phyloP scores from a whole-genome alignment of 23 red algal species.

The Chondrus crispus region DNA sequence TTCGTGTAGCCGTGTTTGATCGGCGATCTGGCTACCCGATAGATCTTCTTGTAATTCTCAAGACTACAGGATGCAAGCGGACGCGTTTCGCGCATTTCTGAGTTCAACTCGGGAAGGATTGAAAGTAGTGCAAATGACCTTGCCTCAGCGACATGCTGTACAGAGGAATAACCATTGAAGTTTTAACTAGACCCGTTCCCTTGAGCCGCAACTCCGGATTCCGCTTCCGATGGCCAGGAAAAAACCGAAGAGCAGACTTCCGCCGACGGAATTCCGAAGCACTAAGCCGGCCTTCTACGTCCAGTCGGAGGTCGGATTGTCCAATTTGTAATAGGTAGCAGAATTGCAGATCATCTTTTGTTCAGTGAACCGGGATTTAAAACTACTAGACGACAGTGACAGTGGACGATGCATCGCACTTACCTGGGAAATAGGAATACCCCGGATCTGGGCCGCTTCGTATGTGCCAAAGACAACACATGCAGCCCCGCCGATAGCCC shows the following conservation, averaged over 20 bases:
- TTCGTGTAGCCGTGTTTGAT: too few relatives aligned
- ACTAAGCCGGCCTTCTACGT: slow-evolving; percentile 83
- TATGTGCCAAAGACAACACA: slow-evolving; percentile 66
- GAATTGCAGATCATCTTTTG: background rate
- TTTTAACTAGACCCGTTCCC: slow-evolving; percentile 43
- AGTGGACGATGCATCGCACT: background rate
- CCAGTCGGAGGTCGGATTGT: background rate
- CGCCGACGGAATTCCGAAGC: slow-evolving; percentile 81
- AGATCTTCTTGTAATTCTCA: too few relatives aligned
- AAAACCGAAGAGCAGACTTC: slow-evolving; percentile 88
- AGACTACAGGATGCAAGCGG: too few relatives aligned
- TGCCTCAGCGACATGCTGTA: too few relatives aligned
- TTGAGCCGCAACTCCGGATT: slow-evolving; percentile 77
- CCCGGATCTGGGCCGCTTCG: slow-evolving; percentile 48
- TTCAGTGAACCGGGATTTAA: too few relatives aligned
- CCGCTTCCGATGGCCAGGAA: slow-evolving; percentile 96
- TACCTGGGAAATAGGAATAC: slow-evolving; percentile 69
- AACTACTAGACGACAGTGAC: background rate
- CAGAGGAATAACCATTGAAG: too few relatives aligned
- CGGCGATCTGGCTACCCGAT: too few relatives aligned
- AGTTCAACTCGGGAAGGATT: too few relatives aligned
- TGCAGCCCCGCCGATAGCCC: slow-evolving; percentile 60
- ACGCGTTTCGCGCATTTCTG: too few relatives aligned
- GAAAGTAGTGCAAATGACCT: too few relatives aligned
- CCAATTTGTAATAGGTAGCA: background rate